Conservation (phyloP, 2,329 filamentous ascomycete species). For the Fusarium tanahbumbuense region DNA sequence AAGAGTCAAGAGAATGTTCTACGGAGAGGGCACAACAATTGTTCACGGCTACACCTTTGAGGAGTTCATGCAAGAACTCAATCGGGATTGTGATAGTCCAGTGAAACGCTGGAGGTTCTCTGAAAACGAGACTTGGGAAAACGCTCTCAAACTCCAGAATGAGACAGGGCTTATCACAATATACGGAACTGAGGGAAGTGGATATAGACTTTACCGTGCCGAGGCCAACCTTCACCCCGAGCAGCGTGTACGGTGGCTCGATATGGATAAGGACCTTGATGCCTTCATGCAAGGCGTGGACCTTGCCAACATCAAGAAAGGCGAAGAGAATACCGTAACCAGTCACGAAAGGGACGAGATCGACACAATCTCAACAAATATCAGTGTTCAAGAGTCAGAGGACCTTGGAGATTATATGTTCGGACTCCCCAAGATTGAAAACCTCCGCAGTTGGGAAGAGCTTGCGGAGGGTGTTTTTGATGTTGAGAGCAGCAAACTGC, state of each 20-base stretch:
- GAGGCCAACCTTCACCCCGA: constrained; percentile 36
- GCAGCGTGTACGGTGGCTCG: constrained; percentile 35
- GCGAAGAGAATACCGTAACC: background rate
- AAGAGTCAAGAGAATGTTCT: constrained; percentile 42
- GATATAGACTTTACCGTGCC: background rate
- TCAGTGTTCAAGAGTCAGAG: constrained; percentile 17
- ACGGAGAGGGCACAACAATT: constrained; percentile 25
- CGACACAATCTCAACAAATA: constrained; percentile 28
- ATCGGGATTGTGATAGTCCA: constrained; percentile 32
- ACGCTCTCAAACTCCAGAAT: background rate
- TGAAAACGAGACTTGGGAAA: constrained; percentile 26
- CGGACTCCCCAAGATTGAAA: constrained; percentile 31
- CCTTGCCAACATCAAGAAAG: background rate
- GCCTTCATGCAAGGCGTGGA: background rate
- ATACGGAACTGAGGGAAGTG: background rate
- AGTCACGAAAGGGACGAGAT: constrained; percentile 5
- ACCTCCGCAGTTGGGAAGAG: constrained; percentile 18
- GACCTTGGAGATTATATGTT: constrained; percentile 23
- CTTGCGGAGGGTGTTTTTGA: background rate
- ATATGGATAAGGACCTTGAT: constrained; percentile 3
- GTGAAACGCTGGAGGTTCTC: constrained; percentile 44
- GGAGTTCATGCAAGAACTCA: constrained; percentile 43
- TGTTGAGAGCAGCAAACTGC: background rate
- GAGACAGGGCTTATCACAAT: background rate
- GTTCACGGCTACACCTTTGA: constrained; percentile 28